These are phyloP conservation scores for Acer saccharum DNA, from an alignment of 345 rosid genomes.

Conservation along the genomic window DNA sequence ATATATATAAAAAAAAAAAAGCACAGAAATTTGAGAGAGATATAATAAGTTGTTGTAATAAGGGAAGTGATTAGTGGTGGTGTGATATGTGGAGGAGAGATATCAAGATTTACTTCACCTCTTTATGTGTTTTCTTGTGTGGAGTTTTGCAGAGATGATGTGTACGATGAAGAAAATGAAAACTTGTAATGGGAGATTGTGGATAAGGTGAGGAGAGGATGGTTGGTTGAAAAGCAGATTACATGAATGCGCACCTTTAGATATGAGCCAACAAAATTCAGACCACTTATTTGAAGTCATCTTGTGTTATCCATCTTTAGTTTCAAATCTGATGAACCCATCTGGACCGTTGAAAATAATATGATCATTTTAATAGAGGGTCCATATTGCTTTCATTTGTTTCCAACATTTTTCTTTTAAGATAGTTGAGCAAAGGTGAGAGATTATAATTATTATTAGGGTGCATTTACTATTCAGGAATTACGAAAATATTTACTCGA, in stretches of 20 bases:
- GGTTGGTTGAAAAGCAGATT: slow-evolving; percentile 29
- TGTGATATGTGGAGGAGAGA: neutral
- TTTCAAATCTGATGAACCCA: neutral
- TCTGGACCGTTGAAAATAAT: neutral
- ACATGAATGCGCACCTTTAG: slow-evolving; percentile 11
- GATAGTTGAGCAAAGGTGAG: too few relatives aligned
- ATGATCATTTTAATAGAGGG: too few relatives aligned
- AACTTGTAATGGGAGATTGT: slow-evolving; percentile 13
- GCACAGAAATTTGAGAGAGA: too few relatives aligned
- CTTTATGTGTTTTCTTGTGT: neutral
- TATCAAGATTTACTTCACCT: neutral
- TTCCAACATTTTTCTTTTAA: too few relatives aligned
- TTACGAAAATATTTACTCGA: too few relatives aligned
- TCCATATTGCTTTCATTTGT: too few relatives aligned
- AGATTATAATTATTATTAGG: too few relatives aligned
- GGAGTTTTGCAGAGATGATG: slow-evolving; percentile 2
- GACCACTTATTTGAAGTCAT: slow-evolving; percentile 10
- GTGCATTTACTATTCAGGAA: too few relatives aligned
- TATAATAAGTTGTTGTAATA: too few relatives aligned
- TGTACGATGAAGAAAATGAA: slow-evolving; percentile 12
- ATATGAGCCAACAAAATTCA: slow-evolving; percentile 21
- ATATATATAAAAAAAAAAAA: too few relatives aligned
- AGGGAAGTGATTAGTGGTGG: too few relatives aligned
- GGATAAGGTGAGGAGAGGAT: slow-evolving; percentile 27
- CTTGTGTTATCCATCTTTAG: neutral